A percentile compares a stretch with the other conserved stretches of the same genome.
Evolutionary conservation across 306 rosid species (phyloP).

Genomic region (Ziziphus jujuba): DNA sequence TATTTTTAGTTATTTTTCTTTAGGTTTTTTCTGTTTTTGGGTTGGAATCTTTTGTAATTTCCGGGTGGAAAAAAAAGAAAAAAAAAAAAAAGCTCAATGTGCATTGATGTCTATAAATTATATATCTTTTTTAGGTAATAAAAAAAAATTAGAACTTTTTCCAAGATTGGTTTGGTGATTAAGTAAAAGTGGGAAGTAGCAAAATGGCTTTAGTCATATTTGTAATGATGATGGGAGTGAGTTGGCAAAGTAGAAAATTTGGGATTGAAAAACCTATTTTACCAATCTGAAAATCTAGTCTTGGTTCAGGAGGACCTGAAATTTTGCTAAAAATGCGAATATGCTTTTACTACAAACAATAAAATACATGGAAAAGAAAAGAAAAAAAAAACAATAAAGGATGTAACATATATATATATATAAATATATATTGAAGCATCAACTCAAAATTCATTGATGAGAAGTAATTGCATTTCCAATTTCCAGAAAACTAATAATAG

Average conservation of each 20-base stretch:
- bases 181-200: neutral
- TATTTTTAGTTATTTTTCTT: neutral
- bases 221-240: neutral
- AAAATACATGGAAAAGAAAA: neutral
- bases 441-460: constrained; percentile 12
- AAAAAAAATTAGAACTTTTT: constrained; percentile 26
- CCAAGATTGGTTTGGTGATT: too few relatives aligned
- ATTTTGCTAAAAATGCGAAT: constrained; percentile 34
- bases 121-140: constrained; percentile 38
- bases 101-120: constrained; percentile 35
- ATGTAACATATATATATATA: too few relatives aligned
- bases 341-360: constrained; percentile 1
- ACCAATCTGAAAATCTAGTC: too few relatives aligned
- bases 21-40: constrained; percentile 27
- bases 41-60: constrained; percentile 64
- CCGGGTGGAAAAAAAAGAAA: constrained; percentile 38
- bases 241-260: neutral
- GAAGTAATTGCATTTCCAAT: constrained; percentile 5
- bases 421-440: neutral
- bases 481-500: neutral
- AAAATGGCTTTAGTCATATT: neutral
- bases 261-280: neutral
- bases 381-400: too few relatives aligned
- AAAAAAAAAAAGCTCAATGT: constrained; percentile 26
- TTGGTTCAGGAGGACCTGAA: constrained; percentile 10